Conservation (phyloP, 2,329 filamentous ascomycete species). For the Orbilia ellipsospora region DNA sequence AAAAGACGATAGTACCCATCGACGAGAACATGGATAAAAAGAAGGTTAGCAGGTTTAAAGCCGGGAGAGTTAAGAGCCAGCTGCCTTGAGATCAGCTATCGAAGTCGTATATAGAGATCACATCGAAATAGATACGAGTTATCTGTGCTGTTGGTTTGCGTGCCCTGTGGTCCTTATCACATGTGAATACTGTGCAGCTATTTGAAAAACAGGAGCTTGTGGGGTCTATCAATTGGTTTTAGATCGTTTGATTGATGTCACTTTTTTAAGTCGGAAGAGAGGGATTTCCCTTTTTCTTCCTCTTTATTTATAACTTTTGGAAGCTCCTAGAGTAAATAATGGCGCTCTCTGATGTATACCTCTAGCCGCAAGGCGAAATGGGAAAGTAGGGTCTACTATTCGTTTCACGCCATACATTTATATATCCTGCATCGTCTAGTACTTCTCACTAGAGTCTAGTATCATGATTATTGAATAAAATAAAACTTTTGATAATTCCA, state of each 20-base stretch:
- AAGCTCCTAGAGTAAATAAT: conserved; percentile 40
- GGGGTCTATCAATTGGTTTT: background rate
- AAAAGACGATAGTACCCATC: conserved; percentile 73
- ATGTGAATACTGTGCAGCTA: background rate
- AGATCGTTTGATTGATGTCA: conserved; percentile 33
- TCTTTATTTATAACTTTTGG: conserved; percentile 6
- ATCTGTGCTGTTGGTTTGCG: background rate
- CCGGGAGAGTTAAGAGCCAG: conserved; percentile 68
- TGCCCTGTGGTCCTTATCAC: background rate
- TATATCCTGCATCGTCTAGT: no score
- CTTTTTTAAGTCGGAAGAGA: background rate
- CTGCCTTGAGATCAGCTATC: conserved; percentile 6
- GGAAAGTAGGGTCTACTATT: conserved; percentile 34
- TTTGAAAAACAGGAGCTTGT: background rate
- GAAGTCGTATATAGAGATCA: background rate
- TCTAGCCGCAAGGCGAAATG: background rate
- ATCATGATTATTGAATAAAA: background rate
- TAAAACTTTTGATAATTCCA: conserved; percentile 5
- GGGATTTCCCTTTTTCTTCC: background rate
- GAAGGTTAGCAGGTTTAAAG: conserved; percentile 78
- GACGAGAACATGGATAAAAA: conserved; percentile 74
- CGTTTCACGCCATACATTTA: conserved; percentile 54
- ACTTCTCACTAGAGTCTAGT: background rate
- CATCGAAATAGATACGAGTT: conserved; percentile 5
- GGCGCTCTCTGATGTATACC: conserved; percentile 55